These are phyloP conservation scores for Austroboletus novae-zelandiae DNA, from an alignment of 1,284 basidiomycete species.

Conservation along the genomic window DNA sequence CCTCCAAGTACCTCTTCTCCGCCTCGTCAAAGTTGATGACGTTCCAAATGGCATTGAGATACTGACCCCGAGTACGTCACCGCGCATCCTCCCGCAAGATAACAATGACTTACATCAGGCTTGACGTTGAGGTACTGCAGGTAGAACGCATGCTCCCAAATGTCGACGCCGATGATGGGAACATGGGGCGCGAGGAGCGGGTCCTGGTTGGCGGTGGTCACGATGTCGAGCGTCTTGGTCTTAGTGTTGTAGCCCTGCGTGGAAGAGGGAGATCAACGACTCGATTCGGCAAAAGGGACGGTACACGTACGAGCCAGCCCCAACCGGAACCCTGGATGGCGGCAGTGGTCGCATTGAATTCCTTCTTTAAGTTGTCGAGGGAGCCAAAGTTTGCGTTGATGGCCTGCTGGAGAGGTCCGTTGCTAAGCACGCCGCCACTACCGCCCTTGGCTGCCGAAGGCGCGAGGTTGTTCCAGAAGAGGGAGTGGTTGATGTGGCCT, in stretches of 20 bases:
- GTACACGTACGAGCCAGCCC: constrained; percentile 67
- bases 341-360: constrained; percentile 75
- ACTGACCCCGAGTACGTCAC: constrained; percentile 38
- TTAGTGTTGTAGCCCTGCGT: constrained; percentile 56
- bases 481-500: constrained; percentile 88
- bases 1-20: constrained; percentile 63
- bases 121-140: constrained; percentile 79
- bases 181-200: constrained; percentile 66
- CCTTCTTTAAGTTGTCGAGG: constrained; percentile 64
- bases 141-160: constrained; percentile 85
- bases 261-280: too few relatives aligned
- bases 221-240: constrained; percentile 68
- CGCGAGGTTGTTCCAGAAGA: constrained; percentile 92
- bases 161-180: constrained; percentile 86
- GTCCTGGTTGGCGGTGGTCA: constrained; percentile 88
- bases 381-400: constrained; percentile 68
- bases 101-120: constrained; percentile 50
- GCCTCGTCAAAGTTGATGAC: constrained; percentile 84
- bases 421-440: constrained; percentile 60
- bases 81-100: background rate
- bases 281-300: too few relatives aligned
- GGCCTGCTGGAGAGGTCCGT: constrained; percentile 67
- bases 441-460: constrained; percentile 49
- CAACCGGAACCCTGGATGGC: constrained; percentile 91
- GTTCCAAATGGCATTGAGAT: constrained; percentile 77